Percentiles rank a stretch among this genome's conserved stretches.
Conservation (phyloP, 148 eudicot species). For the Selenicereus undatus region DNA sequence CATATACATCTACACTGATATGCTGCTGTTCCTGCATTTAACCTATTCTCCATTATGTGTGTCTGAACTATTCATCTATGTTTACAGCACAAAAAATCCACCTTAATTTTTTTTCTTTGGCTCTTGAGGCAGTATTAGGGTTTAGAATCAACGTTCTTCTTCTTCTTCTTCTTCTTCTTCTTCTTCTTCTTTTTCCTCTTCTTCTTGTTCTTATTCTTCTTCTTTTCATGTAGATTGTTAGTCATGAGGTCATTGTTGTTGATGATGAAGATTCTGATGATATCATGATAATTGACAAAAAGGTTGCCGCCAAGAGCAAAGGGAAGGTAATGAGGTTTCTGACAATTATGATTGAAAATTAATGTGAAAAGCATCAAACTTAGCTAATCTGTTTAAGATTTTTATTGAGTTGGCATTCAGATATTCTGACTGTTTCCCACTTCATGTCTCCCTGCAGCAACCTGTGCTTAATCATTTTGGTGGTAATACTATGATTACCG, state of each 20-base stretch:
- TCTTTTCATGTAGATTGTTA: constrained; percentile 33
- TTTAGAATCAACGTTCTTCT: background rate
- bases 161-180: background rate
- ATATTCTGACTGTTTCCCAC: background rate
- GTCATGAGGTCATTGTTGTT: constrained; percentile 51
- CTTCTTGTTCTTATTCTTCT: background rate
- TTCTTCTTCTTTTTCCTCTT: no score
- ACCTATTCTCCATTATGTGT: background rate
- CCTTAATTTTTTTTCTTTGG: constrained; percentile 12
- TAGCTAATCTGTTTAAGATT: background rate
- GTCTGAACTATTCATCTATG: background rate
- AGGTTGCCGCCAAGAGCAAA: constrained; percentile 32
- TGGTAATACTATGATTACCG: background rate
- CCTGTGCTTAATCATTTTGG: constrained; percentile 25
- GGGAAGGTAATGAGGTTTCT: constrained; percentile 48
- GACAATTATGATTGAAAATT: background rate
- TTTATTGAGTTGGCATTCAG: background rate
- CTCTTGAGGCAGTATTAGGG: background rate
- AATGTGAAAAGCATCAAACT: background rate
- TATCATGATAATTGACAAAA: constrained; percentile 38
- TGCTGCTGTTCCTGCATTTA: background rate
- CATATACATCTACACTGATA: background rate
- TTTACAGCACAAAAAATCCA: background rate
- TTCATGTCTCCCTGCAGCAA: constrained; percentile 23
- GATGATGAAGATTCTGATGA: constrained; percentile 57